A percentile compares a stretch with the other conserved stretches of the same genome.
These are phyloP conservation scores for Novymonas esmeraldas DNA, from an alignment of 208 protist species.

Conservation along the genomic window DNA sequence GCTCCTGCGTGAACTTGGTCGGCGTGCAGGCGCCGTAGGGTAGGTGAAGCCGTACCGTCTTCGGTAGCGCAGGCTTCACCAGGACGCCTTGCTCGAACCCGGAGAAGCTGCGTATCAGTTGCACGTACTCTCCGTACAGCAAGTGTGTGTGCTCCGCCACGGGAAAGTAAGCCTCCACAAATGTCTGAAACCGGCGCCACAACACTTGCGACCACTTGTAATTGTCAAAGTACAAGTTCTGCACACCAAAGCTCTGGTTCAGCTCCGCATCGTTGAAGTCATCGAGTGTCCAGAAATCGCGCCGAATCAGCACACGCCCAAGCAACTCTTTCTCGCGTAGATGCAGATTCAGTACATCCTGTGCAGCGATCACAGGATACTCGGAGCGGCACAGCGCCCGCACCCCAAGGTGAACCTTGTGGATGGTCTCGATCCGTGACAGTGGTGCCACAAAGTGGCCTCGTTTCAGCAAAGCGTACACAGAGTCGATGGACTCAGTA, in stretches of 20 bases:
- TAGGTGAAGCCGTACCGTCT: constrained; percentile 58
- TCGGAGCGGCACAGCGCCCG: constrained; percentile 60
- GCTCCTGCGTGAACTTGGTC: constrained; percentile 64
- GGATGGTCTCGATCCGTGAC: constrained; percentile 74
- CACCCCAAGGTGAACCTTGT: constrained; percentile 61
- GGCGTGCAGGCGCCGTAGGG: constrained; percentile 63
- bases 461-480: constrained; percentile 75
- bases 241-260: constrained; percentile 87
- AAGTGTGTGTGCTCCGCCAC: constrained; percentile 83
- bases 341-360: constrained; percentile 57
- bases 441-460: constrained; percentile 83
- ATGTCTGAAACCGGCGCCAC: constrained; percentile 85
- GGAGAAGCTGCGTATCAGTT: constrained; percentile 79
- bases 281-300: constrained; percentile 87
- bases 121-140: constrained; percentile 74
- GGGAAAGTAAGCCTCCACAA: constrained; percentile 87
- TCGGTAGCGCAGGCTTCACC: constrained; percentile 54
- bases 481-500: constrained; percentile 71
- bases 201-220: constrained; percentile 91
- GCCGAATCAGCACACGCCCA: constrained; percentile 67
- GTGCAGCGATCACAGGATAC: constrained; percentile 51
- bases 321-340: constrained; percentile 61
- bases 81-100: constrained; percentile 75
- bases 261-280: constrained; percentile 91
- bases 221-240: constrained; percentile 92